Conservation (phyloP, 2,329 filamentous ascomycete genomes). For the Colletotrichum musicola region DNA sequence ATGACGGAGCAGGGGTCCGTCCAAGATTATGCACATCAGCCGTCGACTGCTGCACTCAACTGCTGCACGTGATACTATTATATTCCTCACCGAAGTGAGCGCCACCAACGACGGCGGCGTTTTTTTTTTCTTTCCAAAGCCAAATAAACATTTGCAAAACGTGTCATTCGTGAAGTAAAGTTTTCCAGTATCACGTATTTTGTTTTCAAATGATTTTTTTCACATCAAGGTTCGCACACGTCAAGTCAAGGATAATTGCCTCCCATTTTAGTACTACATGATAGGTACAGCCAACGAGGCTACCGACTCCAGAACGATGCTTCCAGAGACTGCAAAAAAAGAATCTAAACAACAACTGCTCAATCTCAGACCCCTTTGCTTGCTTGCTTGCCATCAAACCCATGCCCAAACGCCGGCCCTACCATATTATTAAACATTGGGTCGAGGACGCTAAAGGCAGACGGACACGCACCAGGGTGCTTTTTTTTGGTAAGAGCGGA, state of each 20-base stretch:
- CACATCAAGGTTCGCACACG: too few relatives aligned
- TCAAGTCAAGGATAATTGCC: constrained; percentile 15
- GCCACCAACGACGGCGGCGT: too few relatives aligned
- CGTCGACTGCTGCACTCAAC: background rate
- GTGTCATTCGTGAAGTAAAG: too few relatives aligned
- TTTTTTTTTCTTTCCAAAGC: too few relatives aligned
- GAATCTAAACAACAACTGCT: constrained; percentile 5
- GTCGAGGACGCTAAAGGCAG: constrained; percentile 25
- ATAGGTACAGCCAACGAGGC: constrained; percentile 32
- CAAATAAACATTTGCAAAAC: too few relatives aligned
- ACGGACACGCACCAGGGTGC: constrained; percentile 24
- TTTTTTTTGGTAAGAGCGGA: constrained; percentile 24
- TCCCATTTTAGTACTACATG: constrained; percentile 37
- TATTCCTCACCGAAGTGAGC: constrained; percentile 22
- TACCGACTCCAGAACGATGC: constrained; percentile 36
- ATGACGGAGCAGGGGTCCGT: constrained; percentile 25
- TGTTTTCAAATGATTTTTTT: too few relatives aligned
- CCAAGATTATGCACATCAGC: constrained; percentile 35
- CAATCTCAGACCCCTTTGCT: constrained; percentile 31
- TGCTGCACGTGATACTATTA: constrained; percentile 18
- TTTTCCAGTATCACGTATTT: too few relatives aligned
- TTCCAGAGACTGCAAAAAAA: constrained; percentile 28
- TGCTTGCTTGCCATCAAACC: constrained; percentile 32
- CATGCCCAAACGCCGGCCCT: constrained; percentile 34
- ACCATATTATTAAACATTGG: constrained; percentile 36